These are phyloP conservation scores for Solanum habrochaites DNA, from an alignment of 257 asterid species.

Conservation along the genomic window DNA sequence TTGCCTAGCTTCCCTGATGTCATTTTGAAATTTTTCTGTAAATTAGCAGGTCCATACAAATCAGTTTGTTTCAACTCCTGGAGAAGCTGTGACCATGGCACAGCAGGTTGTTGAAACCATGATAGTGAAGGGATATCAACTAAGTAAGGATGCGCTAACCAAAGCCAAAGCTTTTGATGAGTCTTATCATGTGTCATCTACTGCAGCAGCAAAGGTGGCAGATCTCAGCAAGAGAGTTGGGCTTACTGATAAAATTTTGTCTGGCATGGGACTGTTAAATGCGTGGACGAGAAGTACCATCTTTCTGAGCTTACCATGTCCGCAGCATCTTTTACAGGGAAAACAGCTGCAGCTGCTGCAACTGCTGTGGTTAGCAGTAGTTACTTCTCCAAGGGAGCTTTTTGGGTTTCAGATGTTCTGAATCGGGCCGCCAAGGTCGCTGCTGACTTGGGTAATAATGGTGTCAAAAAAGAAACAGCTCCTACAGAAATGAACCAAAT, in stretches of 20 bases:
- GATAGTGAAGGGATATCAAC: conserved; percentile 40
- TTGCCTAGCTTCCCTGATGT: background rate
- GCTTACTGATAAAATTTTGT: conserved; percentile 33
- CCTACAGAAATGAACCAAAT: background rate
- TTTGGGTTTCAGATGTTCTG: conserved; percentile 37
- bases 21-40: background rate
- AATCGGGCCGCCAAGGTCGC: conserved; percentile 45
- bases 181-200: conserved; percentile 32
- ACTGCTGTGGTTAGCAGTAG: conserved; percentile 38
- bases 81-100: conserved; percentile 43
- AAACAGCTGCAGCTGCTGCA: conserved; percentile 38
- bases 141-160: conserved; percentile 41
- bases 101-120: conserved; percentile 37
- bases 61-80: conserved; percentile 31
- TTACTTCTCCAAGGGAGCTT: conserved; percentile 51
- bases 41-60: conserved; percentile 17
- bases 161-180: conserved; percentile 65
- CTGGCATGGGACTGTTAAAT: conserved; percentile 28
- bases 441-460: conserved; percentile 31
- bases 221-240: conserved; percentile 43
- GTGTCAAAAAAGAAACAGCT: background rate
- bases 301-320: conserved; percentile 26
- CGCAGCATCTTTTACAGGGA: conserved; percentile 32
- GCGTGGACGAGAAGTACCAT: conserved; percentile 35
- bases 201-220: conserved; percentile 41